Base-by-base conservation (phyloP, 176 grass and related monocot genomes). In the Phragmites australis region DNA sequence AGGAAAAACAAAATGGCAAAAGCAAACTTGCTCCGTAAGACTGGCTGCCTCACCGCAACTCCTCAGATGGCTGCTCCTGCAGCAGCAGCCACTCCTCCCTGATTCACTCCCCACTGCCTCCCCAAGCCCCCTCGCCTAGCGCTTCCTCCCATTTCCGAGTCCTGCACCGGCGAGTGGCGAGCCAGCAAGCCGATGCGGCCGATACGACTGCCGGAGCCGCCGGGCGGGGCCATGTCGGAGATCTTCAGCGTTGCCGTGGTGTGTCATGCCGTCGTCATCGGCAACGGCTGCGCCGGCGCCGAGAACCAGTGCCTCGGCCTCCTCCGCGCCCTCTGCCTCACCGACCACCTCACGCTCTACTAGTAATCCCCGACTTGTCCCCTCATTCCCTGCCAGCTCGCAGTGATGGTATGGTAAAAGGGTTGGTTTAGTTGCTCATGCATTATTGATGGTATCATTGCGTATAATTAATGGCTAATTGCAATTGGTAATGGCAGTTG, bases 281-380 rank as follows among this genome's bases (percentile, higher is more conserved):
- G 96, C 22, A 98, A 98, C 44, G 96, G 92, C 25, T 98, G 91
- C 66, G 73, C 90, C 31, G 92, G 92, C 44, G 84, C 96, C 27
- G 90, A 95, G 86, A 93, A 60, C 79, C 90, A 99, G 90, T 89
- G 92, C 67, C 26, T 93, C 13, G 90, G 96, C 12, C 81, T 98
- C 81, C 90, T 94, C 71, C 92, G 95, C 51, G 95, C 92, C 67
- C 90, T 98, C 26, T 88, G 96, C 56, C 81, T 99, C 22, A 77
- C 84, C 15, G 88, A 95, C 58, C 77, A 88, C 73, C 71, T 91
- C 65, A 87, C 62, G 18, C 75, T 99, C 83, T 95, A 93, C 19
- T n/a, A n/a, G 96, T 99, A 70, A 93, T 90, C 6, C 81, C 21
- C 27, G 3, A 2, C 21, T 8, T 32, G 0, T 21, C 6, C 10